Conservation (phyloP, 2,329 filamentous ascomycete genomes). For the Diaporthe ampelina region DNA sequence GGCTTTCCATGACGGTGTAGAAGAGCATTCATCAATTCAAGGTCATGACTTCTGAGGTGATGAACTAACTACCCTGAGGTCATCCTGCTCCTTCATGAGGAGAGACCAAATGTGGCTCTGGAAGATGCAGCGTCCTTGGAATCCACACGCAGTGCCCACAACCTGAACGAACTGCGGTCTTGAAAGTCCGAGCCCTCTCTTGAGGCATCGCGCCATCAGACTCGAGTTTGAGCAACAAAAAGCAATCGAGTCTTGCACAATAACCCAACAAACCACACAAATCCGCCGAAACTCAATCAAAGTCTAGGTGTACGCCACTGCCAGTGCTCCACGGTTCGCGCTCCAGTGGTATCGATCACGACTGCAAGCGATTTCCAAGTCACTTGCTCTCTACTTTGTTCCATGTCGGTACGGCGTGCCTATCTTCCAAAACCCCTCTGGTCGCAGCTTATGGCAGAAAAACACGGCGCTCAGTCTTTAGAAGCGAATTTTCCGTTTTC, state of each 20-base stretch:
- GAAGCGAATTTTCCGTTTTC: not conserved
- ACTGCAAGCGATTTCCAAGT: not conserved
- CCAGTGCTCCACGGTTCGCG: not conserved
- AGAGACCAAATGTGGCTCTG: not conserved
- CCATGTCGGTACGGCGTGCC: not conserved
- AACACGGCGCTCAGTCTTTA: not conserved
- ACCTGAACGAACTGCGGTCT: not conserved
- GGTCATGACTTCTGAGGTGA: not conserved
- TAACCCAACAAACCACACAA: slow-evolving; percentile 5
- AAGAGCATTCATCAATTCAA: not conserved
- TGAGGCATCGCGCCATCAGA: not conserved
- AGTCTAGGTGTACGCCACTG: not conserved
- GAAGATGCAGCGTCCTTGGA: not conserved
- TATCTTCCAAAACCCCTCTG: not conserved
- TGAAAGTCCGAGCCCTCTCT: not conserved
- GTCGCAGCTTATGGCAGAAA: not conserved
- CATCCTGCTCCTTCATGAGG: not conserved
- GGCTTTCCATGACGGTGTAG: not conserved
- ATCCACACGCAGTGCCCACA: not conserved
- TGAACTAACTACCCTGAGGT: not conserved
- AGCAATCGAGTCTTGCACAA: not conserved
- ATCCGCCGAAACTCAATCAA: not conserved
- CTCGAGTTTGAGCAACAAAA: not conserved
- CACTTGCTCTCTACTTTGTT: not conserved
- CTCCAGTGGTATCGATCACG: not conserved